Evolutionary conservation across 768 basidiomycete species (phyloP).

Genomic region (Xanthoconium purpureum): DNA sequence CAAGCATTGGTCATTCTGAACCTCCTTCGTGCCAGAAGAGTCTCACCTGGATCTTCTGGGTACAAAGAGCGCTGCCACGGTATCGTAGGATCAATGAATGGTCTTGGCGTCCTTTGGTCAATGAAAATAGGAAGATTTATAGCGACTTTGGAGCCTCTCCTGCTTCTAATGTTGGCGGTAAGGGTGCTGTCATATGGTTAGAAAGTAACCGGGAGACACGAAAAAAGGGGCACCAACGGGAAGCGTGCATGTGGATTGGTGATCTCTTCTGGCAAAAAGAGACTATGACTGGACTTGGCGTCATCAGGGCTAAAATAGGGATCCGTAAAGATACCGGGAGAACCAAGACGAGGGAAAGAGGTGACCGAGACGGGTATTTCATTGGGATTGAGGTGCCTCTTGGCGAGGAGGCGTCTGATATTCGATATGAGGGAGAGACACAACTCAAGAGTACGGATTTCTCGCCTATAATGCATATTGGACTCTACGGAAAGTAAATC

Average conservation of each 20-base stretch:
- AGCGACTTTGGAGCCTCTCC: slow-evolving; percentile 90
- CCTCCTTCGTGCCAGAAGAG: neutral
- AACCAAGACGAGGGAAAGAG: slow-evolving; percentile 91
- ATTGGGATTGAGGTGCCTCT: slow-evolving; percentile 75
- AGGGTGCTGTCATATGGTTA: slow-evolving; percentile 62
- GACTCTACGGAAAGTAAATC: slow-evolving; percentile 88
- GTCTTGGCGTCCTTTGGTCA: slow-evolving; percentile 81
- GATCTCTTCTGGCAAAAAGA: slow-evolving; percentile 93
- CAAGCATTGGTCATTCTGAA: slow-evolving; percentile 6
- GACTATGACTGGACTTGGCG: slow-evolving; percentile 84
- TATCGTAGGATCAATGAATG: slow-evolving; percentile 91
- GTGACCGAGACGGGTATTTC: slow-evolving; percentile 93
- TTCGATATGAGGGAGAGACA: slow-evolving; percentile 6
- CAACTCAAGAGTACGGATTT: neutral
- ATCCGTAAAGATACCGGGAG: slow-evolving; percentile 87
- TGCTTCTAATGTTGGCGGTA: slow-evolving; percentile 91
- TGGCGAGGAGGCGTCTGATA: slow-evolving; percentile 75
- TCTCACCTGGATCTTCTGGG: slow-evolving; percentile 77
- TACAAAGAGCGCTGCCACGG: slow-evolving; percentile 83
- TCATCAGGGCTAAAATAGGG: slow-evolving; percentile 74
- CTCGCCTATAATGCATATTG: slow-evolving; percentile 91
- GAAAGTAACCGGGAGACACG: slow-evolving; percentile 1
- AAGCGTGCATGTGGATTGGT: slow-evolving; percentile 98
- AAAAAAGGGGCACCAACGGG: slow-evolving; percentile 63
- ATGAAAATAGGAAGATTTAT: slow-evolving; percentile 94